Evolutionary conservation across 2,329 filamentous ascomycete species (phyloP).

Genomic region (Curvularia spicifera): DNA sequence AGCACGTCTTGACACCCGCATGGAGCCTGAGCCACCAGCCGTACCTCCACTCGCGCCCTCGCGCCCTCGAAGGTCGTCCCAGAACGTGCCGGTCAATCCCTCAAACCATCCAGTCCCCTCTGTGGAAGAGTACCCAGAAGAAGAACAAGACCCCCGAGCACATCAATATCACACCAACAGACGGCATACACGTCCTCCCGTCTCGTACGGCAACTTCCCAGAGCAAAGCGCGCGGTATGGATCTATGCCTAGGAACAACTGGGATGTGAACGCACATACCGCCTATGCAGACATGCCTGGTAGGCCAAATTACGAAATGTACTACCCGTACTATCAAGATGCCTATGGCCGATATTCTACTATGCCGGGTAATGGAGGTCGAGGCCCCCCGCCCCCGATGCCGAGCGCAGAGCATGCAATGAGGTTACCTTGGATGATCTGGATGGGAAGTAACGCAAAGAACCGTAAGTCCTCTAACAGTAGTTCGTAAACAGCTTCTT

Average conservation of each 20-base stretch:
- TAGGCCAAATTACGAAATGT: slow-evolving; percentile 32
- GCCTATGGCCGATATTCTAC: slow-evolving; percentile 17
- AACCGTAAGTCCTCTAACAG: slow-evolving; percentile 36
- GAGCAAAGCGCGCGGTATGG: slow-evolving; percentile 24
- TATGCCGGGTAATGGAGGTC: slow-evolving; percentile 16
- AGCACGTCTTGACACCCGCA: slow-evolving; percentile 30
- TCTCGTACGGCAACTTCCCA: slow-evolving; percentile 29
- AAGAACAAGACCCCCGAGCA: slow-evolving; percentile 31
- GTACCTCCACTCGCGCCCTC: slow-evolving; percentile 14
- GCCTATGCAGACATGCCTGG: slow-evolving; percentile 29
- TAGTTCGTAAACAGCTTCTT: slow-evolving; percentile 35
- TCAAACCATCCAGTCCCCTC: slow-evolving; percentile 24
- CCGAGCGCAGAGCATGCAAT: slow-evolving; percentile 47
- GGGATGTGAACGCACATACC: slow-evolving; percentile 20
- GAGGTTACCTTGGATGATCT: slow-evolving; percentile 45
- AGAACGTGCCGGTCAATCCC: slow-evolving; percentile 14
- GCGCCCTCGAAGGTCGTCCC: slow-evolving; percentile 19
- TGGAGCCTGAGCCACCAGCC: slow-evolving; percentile 23
- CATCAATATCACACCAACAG: slow-evolving; percentile 36
- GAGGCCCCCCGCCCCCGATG: slow-evolving; percentile 32
- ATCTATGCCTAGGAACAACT: slow-evolving; percentile 20
- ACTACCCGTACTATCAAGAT: slow-evolving; percentile 35
- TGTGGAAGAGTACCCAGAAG: slow-evolving; percentile 40
- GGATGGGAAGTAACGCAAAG: slow-evolving; percentile 47
- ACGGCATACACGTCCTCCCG: slow-evolving; percentile 34